These are phyloP conservation scores for Pseudomassariella vexata DNA, from an alignment of 2,329 filamentous ascomycete species.

Conservation along the genomic window DNA sequence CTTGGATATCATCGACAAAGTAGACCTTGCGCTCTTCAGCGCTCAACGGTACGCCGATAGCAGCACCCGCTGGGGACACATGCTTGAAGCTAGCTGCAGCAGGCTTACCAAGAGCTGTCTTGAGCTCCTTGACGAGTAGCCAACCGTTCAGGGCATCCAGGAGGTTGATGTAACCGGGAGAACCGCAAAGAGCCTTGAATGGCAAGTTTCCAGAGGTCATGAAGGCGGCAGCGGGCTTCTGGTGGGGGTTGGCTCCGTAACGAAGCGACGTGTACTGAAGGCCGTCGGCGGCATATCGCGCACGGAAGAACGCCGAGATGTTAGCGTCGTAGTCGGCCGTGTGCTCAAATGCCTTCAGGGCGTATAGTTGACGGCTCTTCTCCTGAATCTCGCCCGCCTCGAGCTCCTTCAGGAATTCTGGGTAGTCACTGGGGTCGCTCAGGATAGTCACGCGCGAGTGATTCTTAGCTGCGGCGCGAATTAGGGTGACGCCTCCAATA, in stretches of 20 bases:
- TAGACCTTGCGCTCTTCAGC: slow-evolving; percentile 93
- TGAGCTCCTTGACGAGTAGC: slow-evolving; percentile 95
- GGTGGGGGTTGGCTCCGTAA: slow-evolving; percentile 96
- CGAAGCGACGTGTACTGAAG: slow-evolving; percentile 78
- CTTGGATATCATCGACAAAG: slow-evolving; percentile 93
- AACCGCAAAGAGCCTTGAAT: slow-evolving; percentile 88
- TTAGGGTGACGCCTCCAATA: slow-evolving; percentile 93
- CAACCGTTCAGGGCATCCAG: slow-evolving; percentile 95
- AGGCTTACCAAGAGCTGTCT: slow-evolving; percentile 77
- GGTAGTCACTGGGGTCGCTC: slow-evolving; percentile 89
- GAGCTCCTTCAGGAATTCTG: slow-evolving; percentile 87
- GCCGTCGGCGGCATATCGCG: slow-evolving; percentile 86
- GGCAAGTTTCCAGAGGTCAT: slow-evolving; percentile 68
- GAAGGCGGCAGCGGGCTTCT: slow-evolving; percentile 90
- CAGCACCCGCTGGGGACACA: slow-evolving; percentile 92
- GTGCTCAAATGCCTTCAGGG: slow-evolving; percentile 96
- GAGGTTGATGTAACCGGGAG: slow-evolving; percentile 95
- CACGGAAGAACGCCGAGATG: slow-evolving; percentile 95
- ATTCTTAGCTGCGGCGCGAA: slow-evolving; percentile 97
- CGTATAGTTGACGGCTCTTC: slow-evolving; percentile 78
- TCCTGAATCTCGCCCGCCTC: slow-evolving; percentile 82
- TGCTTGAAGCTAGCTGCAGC: slow-evolving; percentile 99
- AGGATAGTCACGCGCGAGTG: slow-evolving; percentile 93
- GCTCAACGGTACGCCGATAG: slow-evolving; percentile 82
- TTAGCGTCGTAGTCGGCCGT: slow-evolving; percentile 94